Conservation (phyloP, 2,329 filamentous ascomycete genomes). For the Tympanopsis confertula region DNA sequence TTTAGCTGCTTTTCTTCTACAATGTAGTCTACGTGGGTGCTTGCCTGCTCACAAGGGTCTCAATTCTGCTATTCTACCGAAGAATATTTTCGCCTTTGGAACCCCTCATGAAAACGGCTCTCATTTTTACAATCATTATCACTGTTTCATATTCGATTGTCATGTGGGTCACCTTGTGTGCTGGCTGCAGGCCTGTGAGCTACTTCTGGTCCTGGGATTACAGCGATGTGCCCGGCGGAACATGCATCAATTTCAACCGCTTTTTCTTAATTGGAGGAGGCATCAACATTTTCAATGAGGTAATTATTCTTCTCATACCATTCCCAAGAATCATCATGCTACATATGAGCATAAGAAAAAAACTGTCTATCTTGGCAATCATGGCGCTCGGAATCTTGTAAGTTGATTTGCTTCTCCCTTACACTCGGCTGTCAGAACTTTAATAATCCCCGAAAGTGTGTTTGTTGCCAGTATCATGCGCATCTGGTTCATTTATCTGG, state of each 20-base stretch:
- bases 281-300: neutral
- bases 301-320: neutral
- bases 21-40: neutral
- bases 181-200: neutral
- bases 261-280: neutral
- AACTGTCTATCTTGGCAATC: neutral
- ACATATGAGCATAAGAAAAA: neutral
- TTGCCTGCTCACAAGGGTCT: neutral
- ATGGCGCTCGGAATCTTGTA: neutral
- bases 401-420: too few relatives aligned
- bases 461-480: neutral
- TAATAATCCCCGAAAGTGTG: too few relatives aligned
- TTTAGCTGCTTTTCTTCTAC: too few relatives aligned
- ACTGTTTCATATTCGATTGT: neutral
- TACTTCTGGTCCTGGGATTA: neutral
- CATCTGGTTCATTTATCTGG: neutral
- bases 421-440: too few relatives aligned
- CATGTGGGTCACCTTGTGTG: neutral
- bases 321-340: neutral
- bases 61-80: neutral
- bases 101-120: neutral
- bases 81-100: neutral
- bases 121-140: neutral
- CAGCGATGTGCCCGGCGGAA: neutral
- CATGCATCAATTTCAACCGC: neutral